Conservation (phyloP, 2,329 filamentous ascomycete genomes). For the Verruconis gallopava region DNA sequence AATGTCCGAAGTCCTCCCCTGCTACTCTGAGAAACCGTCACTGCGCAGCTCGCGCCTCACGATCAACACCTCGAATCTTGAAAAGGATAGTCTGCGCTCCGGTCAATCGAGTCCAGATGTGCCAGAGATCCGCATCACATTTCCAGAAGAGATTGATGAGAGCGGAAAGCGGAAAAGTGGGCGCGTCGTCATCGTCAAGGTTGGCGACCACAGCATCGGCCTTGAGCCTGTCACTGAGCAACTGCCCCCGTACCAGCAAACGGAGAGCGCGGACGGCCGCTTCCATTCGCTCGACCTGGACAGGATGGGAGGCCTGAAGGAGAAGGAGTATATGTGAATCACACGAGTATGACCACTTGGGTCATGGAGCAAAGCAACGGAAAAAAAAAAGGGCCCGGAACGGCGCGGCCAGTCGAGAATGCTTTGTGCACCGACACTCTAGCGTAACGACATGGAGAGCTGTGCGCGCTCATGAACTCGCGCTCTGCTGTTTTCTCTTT, state of each 20-base stretch:
- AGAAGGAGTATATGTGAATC: slow-evolving; percentile 47
- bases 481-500: too few species aligned
- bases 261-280: slow-evolving; percentile 56
- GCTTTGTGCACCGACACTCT: too few species aligned
- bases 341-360: too few species aligned
- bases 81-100: slow-evolving; percentile 67
- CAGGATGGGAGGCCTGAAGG: slow-evolving; percentile 83
- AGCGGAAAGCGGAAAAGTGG: slow-evolving; percentile 67
- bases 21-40: slow-evolving; percentile 29
- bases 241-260: slow-evolving; percentile 80
- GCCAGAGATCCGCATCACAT: slow-evolving; percentile 95
- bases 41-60: slow-evolving; percentile 3
- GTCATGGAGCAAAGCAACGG: too few species aligned
- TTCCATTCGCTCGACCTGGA: slow-evolving; percentile 95
- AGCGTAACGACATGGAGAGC: too few species aligned
- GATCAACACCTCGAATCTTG: slow-evolving; percentile 37
- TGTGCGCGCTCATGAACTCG: too few species aligned
- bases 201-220: slow-evolving; percentile 79
- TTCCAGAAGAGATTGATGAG: slow-evolving; percentile 88
- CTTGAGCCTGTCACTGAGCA: slow-evolving; percentile 72
- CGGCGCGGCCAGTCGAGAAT: too few species aligned
- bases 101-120: slow-evolving; percentile 61
- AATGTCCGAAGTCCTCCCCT: slow-evolving; percentile 49
- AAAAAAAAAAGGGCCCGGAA: too few species aligned
- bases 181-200: slow-evolving; percentile 79